A percentile compares a stretch with the other conserved stretches of the same genome.
Evolutionary conservation across 2,329 filamentous ascomycete genomes (phyloP).

Genomic region (Trichophaea hybrida): DNA sequence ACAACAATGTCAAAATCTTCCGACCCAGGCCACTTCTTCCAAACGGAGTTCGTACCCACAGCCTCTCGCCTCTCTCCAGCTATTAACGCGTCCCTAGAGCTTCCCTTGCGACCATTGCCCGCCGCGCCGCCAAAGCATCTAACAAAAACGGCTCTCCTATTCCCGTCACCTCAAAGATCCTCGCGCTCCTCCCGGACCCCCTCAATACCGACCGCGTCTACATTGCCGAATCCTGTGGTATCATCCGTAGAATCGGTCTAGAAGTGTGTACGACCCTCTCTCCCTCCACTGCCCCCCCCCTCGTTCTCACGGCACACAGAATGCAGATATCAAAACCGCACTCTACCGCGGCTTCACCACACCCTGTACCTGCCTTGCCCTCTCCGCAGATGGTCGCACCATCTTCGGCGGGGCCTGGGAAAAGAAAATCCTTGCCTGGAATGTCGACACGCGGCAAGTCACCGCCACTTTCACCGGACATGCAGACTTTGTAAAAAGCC

Average conservation of each 20-base stretch:
- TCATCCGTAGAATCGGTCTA: constrained; percentile 56
- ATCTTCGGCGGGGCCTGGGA: constrained; percentile 91
- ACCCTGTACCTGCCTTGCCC: constrained; percentile 63
- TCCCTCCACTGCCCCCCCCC: neutral
- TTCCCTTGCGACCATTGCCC: constrained; percentile 22
- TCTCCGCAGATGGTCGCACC: constrained; percentile 43
- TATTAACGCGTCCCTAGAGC: constrained; percentile 2
- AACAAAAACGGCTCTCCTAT: constrained; percentile 78
- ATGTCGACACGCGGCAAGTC: constrained; percentile 42
- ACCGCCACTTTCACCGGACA: constrained; percentile 59
- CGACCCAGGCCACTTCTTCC: constrained; percentile 74
- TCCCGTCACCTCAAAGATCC: constrained; percentile 67
- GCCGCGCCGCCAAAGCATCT: constrained; percentile 58
- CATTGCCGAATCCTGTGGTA: constrained; percentile 79
- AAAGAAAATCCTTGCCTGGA: constrained; percentile 79
- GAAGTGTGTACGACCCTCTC: constrained; percentile 48
- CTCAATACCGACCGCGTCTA: constrained; percentile 42
- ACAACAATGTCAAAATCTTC: constrained; percentile 51
- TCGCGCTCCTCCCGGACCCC: constrained; percentile 58
- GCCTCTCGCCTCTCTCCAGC: neutral
- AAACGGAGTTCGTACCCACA: constrained; percentile 56
- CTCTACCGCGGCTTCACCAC: constrained; percentile 49
- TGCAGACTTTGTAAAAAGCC: constrained; percentile 77
- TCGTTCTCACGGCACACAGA: neutral
- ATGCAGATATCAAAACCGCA: constrained; percentile 38